Evolutionary conservation across 129 eudicot genomes (phyloP), one percentile per base, ranked within the genome.

Genomic region (Saussurea involucrata): DNA sequence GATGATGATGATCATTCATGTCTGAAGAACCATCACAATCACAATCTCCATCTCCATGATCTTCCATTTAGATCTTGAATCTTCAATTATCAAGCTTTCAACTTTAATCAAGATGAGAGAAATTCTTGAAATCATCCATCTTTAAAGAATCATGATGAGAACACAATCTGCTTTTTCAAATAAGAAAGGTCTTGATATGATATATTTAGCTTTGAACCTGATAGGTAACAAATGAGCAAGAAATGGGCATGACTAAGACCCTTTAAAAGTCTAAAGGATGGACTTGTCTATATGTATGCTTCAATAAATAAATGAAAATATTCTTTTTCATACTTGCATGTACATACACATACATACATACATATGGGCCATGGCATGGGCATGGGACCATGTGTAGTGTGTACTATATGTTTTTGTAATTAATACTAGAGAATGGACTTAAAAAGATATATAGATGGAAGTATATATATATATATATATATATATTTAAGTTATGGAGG

Each of bases 221-320:
- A 44, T 79, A 74, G 37, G 21, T 68, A 68, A 42, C 21, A 68
- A 76, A 61, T 79, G 73, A 79, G 78, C 67, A 79, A 81, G 81
- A 80, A 74, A 68, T 74, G 80, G 68, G 73, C 58, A 64, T 71
- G 82, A 77, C 82, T 72, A 63, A 67, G 69, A 73, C 79, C 71
- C 63, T 72, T 55, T 37, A 71, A 74, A 83, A 79, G 80, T 81
- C 76, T 69, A 81, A 81, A 57, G 84, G 80, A 74, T 81, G 80
- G 66, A 81, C 84, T 81, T 81, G 80, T 81, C 84, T 68, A 74
- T 74, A 74, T 74, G 40, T 68, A 68, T 74, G 80, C 71, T 68
- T 55, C 53, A 74, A 24, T 80, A 66, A 73, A 80, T 55, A 57
- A 73, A 74, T 81, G 76, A 74, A 53, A 81, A 81, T 81, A 81